Evolutionary conservation across 257 asterid genomes (phyloP).

Genomic region (Solanum infundibuliforme): DNA sequence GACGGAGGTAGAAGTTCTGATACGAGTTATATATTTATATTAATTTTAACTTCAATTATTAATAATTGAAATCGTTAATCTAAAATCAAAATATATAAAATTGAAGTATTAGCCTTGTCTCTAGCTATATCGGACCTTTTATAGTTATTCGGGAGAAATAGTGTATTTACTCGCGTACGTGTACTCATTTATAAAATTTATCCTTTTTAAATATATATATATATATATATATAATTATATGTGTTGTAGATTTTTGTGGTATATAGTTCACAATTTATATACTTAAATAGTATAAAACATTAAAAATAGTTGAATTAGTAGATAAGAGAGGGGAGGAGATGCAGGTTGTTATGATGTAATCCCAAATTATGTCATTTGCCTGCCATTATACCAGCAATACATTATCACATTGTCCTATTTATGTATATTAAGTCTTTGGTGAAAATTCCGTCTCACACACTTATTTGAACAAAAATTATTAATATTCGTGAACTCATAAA

Average conservation of each 20-base stretch:
- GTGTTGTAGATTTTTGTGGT: background rate
- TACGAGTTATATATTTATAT: background rate
- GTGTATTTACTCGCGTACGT: background rate
- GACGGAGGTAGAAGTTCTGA: background rate
- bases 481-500: background rate
- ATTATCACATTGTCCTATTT: background rate
- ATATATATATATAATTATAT: background rate
- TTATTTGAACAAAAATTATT: too few species aligned
- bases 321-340: background rate
- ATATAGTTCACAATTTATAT: background rate
- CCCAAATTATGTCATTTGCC: background rate
- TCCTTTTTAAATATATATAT: background rate
- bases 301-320: background rate
- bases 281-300: background rate
- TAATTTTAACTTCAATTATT: too few species aligned
- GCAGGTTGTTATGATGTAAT: background rate
- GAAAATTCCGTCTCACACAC: background rate
- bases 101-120: background rate
- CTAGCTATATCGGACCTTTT: background rate
- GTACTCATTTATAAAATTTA: background rate
- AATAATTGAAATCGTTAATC: background rate
- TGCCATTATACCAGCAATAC: background rate
- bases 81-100: background rate
- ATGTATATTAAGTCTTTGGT: background rate
- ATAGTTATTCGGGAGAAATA: background rate